Evolutionary conservation across 1,139 yeast species (phyloP).

Genomic region (Pneumocystis carinii): DNA sequence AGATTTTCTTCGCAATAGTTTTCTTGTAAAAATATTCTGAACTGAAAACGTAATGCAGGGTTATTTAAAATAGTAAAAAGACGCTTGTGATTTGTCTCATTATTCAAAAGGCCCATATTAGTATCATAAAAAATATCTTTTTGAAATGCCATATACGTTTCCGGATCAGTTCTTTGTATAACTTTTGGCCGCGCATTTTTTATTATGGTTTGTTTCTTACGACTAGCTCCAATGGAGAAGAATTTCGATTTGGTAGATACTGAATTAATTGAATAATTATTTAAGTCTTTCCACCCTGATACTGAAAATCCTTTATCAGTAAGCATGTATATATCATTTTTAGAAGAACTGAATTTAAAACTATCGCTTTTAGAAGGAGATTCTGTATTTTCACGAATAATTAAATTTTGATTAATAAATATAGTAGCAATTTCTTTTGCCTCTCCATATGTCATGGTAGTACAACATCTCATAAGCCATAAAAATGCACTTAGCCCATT

Average conservation of each 20-base stretch:
- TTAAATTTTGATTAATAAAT: constrained; percentile 37
- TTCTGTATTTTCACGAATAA: constrained; percentile 29
- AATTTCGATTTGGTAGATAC: not conserved
- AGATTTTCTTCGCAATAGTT: constrained; percentile 65
- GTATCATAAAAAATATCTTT: not conserved
- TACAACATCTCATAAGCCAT: constrained; percentile 86
- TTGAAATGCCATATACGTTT: not conserved
- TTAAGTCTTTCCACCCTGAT: constrained; percentile 26
- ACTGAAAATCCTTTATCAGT: constrained; percentile 28
- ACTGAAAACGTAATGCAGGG: constrained; percentile 63
- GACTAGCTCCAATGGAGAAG: not conserved
- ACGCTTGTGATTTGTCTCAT: constrained; percentile 14
- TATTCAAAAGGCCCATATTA: not conserved
- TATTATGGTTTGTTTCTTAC: not conserved
- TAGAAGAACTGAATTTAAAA: constrained; percentile 21
- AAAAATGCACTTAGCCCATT: constrained; percentile 70
- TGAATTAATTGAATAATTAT: not conserved
- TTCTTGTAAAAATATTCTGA: constrained; percentile 45
- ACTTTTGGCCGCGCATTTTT: not conserved
- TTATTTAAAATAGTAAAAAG: constrained; percentile 45
- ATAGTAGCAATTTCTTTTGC: constrained; percentile 47
- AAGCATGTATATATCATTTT: constrained; percentile 28
- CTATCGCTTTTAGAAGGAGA: constrained; percentile 17
- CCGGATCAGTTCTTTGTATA: not conserved
- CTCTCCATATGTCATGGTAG: constrained; percentile 42